These are phyloP conservation scores for Saccharomycopsis capsularis DNA, from an alignment of 805 yeast genomes.

Conservation along the genomic window DNA sequence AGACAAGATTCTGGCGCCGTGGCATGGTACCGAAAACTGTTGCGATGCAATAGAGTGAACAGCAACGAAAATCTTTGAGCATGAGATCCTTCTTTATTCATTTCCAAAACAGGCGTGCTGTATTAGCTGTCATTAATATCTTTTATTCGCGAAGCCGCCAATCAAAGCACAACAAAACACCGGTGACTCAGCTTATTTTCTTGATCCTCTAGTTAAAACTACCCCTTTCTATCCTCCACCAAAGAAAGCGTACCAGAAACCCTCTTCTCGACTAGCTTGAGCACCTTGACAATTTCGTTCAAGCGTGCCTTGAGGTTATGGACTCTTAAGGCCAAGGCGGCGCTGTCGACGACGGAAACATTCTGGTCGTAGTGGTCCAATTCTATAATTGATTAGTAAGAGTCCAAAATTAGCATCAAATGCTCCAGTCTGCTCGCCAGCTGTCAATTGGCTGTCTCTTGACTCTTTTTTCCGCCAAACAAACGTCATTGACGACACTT, in stretches of 20 bases:
- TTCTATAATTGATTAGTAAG: not conserved
- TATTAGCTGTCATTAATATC: too few relatives aligned
- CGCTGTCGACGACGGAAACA: conserved; percentile 7
- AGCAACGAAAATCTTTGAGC: too few relatives aligned
- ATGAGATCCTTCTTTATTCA: too few relatives aligned
- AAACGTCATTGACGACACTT: not conserved
- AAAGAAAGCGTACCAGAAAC: not conserved
- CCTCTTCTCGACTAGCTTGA: conserved; percentile 9
- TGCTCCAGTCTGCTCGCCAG: not conserved
- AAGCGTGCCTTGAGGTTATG: not conserved
- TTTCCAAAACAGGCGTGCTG: too few relatives aligned
- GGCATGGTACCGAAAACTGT: too few relatives aligned
- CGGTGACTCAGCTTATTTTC: too few relatives aligned
- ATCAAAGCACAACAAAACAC: too few relatives aligned
- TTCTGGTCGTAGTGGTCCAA: conserved; percentile 4
- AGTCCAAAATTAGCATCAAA: not conserved
- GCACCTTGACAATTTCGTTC: not conserved
- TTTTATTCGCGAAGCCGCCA: too few relatives aligned
- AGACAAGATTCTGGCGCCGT: too few relatives aligned
- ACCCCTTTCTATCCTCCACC: too few relatives aligned
- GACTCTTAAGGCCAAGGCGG: conserved; percentile 1
- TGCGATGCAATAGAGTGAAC: too few relatives aligned
- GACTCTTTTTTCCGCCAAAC: not conserved
- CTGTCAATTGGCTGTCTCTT: not conserved
- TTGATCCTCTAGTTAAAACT: too few relatives aligned